Evolutionary conservation across 257 asterid genomes (phyloP), one percentile per base, ranked within the genome.

Genomic region (Catharanthus roseus): DNA sequence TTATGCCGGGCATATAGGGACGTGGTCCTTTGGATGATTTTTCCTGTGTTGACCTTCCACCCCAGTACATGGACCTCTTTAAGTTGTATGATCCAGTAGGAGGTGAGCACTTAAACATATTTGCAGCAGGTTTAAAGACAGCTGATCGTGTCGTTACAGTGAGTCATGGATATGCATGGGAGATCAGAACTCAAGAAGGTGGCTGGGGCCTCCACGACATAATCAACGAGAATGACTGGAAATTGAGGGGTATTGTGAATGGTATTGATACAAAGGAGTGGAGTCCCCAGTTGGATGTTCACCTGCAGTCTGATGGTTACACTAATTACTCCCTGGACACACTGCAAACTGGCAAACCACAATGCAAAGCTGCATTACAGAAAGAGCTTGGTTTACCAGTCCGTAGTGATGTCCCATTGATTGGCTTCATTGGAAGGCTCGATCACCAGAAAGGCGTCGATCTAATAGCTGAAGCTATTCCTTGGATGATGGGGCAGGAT

Each of bases 191-290:
- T 55, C 41, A 82, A 3, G 95, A 91, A 81, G 97, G 97, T 36
- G 99, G 99, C 47, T 91, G 99, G 99, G 99, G 99, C 62, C 82
- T 95, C 51, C 91, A 95, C 11, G 85, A 75, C 21, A 86, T 95
- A 82, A 91, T 95, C 51, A 89, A 83, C 15, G 86, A 87, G 72
- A 84, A 82, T 31, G 89, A 87, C 60, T 95, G 97, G 99, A 95
- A 95, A 80, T 75, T 95, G 3, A 72, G 82, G 21, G 99, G 99
- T 9, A 91, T 91, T 21, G 97, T 91, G 69, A 95, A 95, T 31
- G 97, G 97, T 44, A 95, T 95, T n/a, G 99, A 95, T 75, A 85
- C 92, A 1, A 56, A 88, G 29, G 97, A 91, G 7, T 95, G 97
- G 99, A 86, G 86, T 80, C 99, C 99, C 1, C 87, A 85, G 77